phyloP scores from a whole-genome alignment of 2,329 filamentous ascomycete species.

The Fusarium liriodendri region DNA sequence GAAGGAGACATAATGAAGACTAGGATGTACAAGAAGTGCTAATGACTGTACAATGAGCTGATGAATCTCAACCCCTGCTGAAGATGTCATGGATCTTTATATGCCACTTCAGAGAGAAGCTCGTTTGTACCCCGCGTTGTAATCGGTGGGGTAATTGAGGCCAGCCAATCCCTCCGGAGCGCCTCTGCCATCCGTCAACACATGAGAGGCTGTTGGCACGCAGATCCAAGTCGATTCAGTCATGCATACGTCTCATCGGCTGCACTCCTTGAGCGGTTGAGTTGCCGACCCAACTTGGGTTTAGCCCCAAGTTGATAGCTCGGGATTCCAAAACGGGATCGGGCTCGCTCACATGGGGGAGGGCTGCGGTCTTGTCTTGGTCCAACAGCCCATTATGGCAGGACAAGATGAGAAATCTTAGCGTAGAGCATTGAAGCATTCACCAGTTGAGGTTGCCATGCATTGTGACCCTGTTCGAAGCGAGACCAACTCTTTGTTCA shows the following conservation, averaged over 20 bases:
- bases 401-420: not conserved
- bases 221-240: conserved; percentile 1
- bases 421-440: not conserved
- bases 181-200: not conserved
- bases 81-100: not conserved
- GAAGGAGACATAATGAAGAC: conserved; percentile 24
- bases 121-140: not conserved
- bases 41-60: not conserved
- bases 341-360: not conserved
- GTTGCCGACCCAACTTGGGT: not conserved
- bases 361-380: not conserved
- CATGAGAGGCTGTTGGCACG: not conserved
- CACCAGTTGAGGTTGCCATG: not conserved
- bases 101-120: not conserved
- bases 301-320: not conserved
- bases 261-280: not conserved
- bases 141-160: not conserved
- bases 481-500: not conserved
- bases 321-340: not conserved
- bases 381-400: not conserved
- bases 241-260: not conserved
- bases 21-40: not conserved
- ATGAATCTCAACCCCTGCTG: not conserved
- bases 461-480: not conserved
- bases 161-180: not conserved